phyloP scores from a whole-genome alignment of 2,329 filamentous ascomycete genomes.

The Botrytis sinoallii region DNA sequence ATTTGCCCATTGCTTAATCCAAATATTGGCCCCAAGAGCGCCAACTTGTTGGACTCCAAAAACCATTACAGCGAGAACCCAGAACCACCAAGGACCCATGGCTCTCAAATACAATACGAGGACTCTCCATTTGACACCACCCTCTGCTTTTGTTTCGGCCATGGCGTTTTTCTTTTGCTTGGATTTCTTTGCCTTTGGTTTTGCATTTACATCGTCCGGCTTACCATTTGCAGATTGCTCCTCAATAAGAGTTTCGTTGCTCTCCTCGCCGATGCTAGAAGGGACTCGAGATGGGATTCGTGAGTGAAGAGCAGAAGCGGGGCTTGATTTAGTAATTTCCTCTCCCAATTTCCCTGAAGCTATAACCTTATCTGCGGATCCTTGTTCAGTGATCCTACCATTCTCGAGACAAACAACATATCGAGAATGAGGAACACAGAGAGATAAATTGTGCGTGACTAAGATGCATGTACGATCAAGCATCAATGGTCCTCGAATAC shows the following conservation, averaged over 20 bases:
- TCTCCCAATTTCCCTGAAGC: conserved; percentile 86
- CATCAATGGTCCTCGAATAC: conserved; percentile 88
- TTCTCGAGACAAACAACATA: conserved; percentile 86
- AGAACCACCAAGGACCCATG: conserved; percentile 98
- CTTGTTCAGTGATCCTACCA: conserved; percentile 73
- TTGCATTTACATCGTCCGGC: conserved; percentile 44
- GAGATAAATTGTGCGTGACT: conserved; percentile 90
- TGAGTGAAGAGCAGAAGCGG: conserved; percentile 67
- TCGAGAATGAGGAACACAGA: conserved; percentile 77
- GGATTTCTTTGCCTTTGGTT: conserved; percentile 41
- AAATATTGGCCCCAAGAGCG: conserved; percentile 84
- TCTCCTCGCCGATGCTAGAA: conserved; percentile 68
- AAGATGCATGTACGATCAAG: conserved; percentile 83
- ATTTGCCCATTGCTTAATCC: conserved; percentile 95
- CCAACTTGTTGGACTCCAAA: conserved; percentile 83
- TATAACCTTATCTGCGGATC: conserved; percentile 74
- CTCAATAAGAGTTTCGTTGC: conserved; percentile 51
- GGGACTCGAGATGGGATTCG: conserved; percentile 73
- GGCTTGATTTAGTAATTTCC: conserved; percentile 72
- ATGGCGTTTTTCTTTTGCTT: conserved; percentile 47
- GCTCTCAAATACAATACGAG: conserved; percentile 79
- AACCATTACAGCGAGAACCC: conserved; percentile 70
- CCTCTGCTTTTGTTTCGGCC: conserved; percentile 77
- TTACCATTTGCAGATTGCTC: conserved; percentile 47
- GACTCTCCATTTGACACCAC: conserved; percentile 83